Evolutionary conservation across 305 asterid genomes (phyloP), one percentile per base, ranked within the genome.

Genomic region (Fraxinus platypoda): DNA sequence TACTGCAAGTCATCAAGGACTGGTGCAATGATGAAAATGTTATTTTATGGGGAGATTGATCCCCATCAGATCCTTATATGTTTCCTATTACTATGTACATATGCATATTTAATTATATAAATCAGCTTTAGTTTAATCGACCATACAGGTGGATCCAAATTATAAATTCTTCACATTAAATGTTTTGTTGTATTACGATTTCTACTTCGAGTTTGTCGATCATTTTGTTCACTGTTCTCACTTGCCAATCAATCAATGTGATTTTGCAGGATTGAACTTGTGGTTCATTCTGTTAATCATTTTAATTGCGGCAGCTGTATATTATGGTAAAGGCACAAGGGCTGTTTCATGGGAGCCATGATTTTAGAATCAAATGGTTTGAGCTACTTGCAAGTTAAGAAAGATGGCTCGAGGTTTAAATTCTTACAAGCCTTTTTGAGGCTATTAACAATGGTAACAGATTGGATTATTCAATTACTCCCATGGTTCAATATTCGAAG

Each of bases 261-360:
- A 75, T 71, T 74, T 84, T 85, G 87, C 97, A 94, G 98, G 97
- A 78, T 68, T 81, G 80, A 89, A 72, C 84, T 74, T 87, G 88
- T 91, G 97, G 97, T 85, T 90, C 35, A 77, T 93, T 35, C 76
- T 93, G 74, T 54, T 94, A 9, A 34, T 93, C 82, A 80, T 93
- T 76, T 64, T 93, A 77, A 76, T 92, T 28, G 97, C 98, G 8
- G 73, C 90, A 30, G 94, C 93, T 70, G 85, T 87, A 38, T 94
- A 86, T 83, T 86, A 89, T 77, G 89, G 89, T 13, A 86, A 78
- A 85, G 80, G 23, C 87, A 78, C 86, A 12, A 80, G 88, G 75
- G 75, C 66, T 34, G 68, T 70, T 79, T 81, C 85, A 66, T 77
- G 80, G 86, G 57, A 82, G 74, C 81, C 33, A 8, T 77, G 75